Evolutionary conservation across 176 grass and related monocot species (phyloP).

Genomic region (Eleusine indica): DNA sequence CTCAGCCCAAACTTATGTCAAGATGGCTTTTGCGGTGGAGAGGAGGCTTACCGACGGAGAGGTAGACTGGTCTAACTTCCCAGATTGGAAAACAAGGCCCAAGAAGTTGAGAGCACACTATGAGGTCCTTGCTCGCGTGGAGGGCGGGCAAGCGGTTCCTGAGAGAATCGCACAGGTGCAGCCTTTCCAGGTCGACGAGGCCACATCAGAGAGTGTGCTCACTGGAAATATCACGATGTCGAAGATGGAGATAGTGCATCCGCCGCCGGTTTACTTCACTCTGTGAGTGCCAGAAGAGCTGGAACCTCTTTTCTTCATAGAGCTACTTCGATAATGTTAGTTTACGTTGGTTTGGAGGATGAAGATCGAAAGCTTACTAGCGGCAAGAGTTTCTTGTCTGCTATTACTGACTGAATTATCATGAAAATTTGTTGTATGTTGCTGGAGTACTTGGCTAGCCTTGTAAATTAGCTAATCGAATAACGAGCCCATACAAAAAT

Average conservation of each 20-base stretch:
- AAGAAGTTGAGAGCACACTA: conserved; percentile 66
- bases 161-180: conserved; percentile 68
- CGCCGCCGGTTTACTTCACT: conserved; percentile 65
- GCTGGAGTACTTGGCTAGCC: neutral
- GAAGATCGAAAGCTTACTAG: conserved; percentile 16
- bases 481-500: neutral
- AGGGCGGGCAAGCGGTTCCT: conserved; percentile 60
- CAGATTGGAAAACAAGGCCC: conserved; percentile 75
- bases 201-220: conserved; percentile 40
- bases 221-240: conserved; percentile 62
- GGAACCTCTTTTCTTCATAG: conserved; percentile 11
- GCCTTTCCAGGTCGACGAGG: conserved; percentile 47
- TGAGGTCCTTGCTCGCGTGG: conserved; percentile 84
- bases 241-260: conserved; percentile 47
- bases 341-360: neutral
- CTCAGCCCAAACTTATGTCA: conserved; percentile 76
- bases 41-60: conserved; percentile 60
- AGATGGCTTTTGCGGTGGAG: conserved; percentile 72
- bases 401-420: neutral
- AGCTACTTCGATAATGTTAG: neutral
- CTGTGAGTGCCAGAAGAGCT: conserved; percentile 52
- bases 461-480: conserved; percentile 26
- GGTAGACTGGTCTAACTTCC: conserved; percentile 55
- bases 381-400: neutral
- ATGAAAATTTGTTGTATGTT: conserved; percentile 11